These are phyloP conservation scores for Pythium pectinolyticum DNA, from an alignment of 352 stramenopile genomes.

Conservation along the genomic window DNA sequence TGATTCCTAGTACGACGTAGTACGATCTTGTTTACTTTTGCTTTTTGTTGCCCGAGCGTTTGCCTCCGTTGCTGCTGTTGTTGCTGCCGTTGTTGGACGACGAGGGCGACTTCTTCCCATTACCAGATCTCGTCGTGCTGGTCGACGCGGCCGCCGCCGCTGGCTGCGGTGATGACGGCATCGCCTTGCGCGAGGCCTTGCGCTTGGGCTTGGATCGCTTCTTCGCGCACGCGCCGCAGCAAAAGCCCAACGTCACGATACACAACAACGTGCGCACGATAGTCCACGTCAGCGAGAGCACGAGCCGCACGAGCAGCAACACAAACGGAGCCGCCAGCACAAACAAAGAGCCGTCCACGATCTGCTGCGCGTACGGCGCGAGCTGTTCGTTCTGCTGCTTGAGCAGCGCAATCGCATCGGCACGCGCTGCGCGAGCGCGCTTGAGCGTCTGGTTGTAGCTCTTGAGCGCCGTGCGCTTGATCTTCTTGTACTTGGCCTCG, in stretches of 20 bases:
- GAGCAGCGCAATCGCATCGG: conserved; percentile 54
- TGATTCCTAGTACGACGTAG: no score
- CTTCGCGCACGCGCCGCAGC: conserved; percentile 41
- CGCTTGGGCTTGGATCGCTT: conserved; percentile 54
- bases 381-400: conserved; percentile 65
- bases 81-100: conserved; percentile 9
- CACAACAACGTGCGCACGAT: conserved; percentile 51
- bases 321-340: conserved; percentile 49
- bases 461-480: conserved; percentile 35
- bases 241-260: conserved; percentile 55
- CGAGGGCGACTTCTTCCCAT: no score
- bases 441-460: conserved; percentile 46
- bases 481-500: conserved; percentile 43
- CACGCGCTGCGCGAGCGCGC: conserved; percentile 44
- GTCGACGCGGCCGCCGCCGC: conserved; percentile 2
- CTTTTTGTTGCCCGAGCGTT: conserved; percentile 26
- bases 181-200: conserved; percentile 39
- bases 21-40: conserved; percentile 18
- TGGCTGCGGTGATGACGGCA: conserved; percentile 15
- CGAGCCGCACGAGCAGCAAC: conserved; percentile 48
- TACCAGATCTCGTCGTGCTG: no score
- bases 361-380: conserved; percentile 58
- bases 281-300: conserved; percentile 57
- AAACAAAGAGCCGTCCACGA: conserved; percentile 60
- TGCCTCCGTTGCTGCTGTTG: conserved; percentile 8